These are phyloP conservation scores for Nicotiana noctiflora DNA, from an alignment of 257 asterid species.

Conservation along the genomic window DNA sequence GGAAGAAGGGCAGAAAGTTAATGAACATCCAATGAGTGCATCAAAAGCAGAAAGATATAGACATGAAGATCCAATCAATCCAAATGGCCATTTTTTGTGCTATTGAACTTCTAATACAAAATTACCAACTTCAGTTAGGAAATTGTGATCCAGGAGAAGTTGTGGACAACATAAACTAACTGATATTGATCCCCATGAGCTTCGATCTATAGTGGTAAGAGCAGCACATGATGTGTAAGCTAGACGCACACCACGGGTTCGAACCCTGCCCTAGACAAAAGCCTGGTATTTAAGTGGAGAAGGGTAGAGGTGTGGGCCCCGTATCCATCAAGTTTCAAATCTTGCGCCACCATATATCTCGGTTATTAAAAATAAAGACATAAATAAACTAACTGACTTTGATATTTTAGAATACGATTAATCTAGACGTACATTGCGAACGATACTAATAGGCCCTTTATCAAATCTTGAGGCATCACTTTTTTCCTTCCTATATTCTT, in stretches of 20 bases:
- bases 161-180: not conserved
- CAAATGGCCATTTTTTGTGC: not conserved
- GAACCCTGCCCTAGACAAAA: too few species aligned
- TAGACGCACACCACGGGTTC: too few species aligned
- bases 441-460: not conserved
- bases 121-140: not conserved
- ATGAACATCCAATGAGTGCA: not conserved
- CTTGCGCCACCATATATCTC: too few species aligned
- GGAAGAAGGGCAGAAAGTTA: not conserved
- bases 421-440: not conserved
- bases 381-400: not conserved
- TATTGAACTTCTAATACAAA: not conserved
- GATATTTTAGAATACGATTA: not conserved
- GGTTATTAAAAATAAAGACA: too few species aligned
- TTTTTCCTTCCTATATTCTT: not conserved
- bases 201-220: too few species aligned
- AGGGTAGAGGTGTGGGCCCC: too few species aligned
- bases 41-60: not conserved
- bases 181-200: too few species aligned
- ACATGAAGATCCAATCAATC: not conserved
- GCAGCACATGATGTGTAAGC: too few species aligned
- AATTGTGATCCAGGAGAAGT: not conserved
- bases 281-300: too few species aligned
- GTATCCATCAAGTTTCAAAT: too few species aligned
- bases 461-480: not conserved